Evolutionary conservation across 2,329 filamentous ascomycete species (phyloP), one percentile per base, ranked within the genome.

Genomic region (Ceratocystiopsis minuta): DNA sequence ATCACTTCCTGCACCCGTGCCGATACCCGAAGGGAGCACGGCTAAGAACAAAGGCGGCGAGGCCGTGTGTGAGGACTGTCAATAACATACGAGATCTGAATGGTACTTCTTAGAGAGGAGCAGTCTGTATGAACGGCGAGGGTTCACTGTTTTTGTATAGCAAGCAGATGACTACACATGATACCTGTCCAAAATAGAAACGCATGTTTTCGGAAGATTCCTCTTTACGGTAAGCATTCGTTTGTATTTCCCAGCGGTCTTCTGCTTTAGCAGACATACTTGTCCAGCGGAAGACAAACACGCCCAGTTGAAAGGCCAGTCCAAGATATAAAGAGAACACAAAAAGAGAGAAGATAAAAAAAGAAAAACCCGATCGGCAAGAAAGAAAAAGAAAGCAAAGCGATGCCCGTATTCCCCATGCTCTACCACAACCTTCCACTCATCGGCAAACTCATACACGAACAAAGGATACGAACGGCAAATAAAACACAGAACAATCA

Each of bases 1-100:
- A 14, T 10, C 31, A 10, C 31, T 28, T 28, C 11, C 24, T 9
- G 24, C 24, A 28, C 24, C 24, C 24, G 4, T 10, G 9, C 7
- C 6, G 6, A 28, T 10, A 28, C 2, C 24, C 5, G 7, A 28
- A 6, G 24, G 11, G n/a, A n/a, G n/a, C n/a, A n/a, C n/a, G n/a
- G n/a, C n/a, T 28, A 28, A 28, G 7, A 28, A 10, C 9, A 10
- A 6, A 2, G 24, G 24, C 11, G 24, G 5, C 24, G 24, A 28
- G 24, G 9, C 43, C 11, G 49, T 54, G 13, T 61, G 59, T 33
- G 55, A 62, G 49, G 59, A 61, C 40, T 60, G 59, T 42, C 50
- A 58, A 41, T 60, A 36, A 42, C 2, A 43, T 51, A n/a, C 16
- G 37, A 34, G 3, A n/a, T 34, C n/a, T 34, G 6, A 6, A 34